These are phyloP conservation scores for Talaromyces sp. DNA, from an alignment of 2,329 filamentous ascomycete genomes.

Conservation along the genomic window DNA sequence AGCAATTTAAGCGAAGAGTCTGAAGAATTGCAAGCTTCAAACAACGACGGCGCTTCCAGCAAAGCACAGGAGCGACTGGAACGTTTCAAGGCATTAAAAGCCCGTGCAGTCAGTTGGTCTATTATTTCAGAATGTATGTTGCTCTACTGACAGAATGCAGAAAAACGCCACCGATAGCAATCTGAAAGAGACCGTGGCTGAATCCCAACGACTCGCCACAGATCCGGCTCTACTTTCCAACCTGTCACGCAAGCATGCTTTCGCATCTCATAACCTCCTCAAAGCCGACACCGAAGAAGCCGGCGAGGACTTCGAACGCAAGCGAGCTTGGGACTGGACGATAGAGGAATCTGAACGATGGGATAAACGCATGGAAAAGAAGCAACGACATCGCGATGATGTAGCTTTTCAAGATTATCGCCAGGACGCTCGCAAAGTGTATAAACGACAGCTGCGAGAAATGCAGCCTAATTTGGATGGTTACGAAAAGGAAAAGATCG, in stretches of 20 bases:
- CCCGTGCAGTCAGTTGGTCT: constrained; percentile 58
- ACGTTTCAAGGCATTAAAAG: constrained; percentile 82
- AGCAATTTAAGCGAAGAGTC: constrained; percentile 3
- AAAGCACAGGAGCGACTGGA: constrained; percentile 63
- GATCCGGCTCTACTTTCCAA: constrained; percentile 74
- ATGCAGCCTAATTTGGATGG: constrained; percentile 71
- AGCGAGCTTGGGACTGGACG: constrained; percentile 98
- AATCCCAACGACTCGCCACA: constrained; percentile 72
- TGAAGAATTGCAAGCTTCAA: constrained; percentile 19
- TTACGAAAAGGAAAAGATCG: constrained; percentile 85
- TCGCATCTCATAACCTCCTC: constrained; percentile 86
- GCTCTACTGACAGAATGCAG: constrained; percentile 28
- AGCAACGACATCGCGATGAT: constrained; percentile 72
- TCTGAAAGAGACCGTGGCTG: constrained; percentile 75
- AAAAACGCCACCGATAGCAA: constrained; percentile 54
- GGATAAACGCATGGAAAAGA: constrained; percentile 88
- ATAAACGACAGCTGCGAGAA: constrained; percentile 82
- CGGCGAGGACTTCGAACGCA: constrained; percentile 92
- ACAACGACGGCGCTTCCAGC: constrained; percentile 22
- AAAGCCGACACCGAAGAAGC: constrained; percentile 83
- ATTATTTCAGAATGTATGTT: constrained; percentile 7
- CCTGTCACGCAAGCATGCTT: constrained; percentile 78
- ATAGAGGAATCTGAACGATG: constrained; percentile 89
- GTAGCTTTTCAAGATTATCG: constrained; percentile 87
- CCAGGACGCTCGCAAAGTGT: constrained; percentile 84